Percentiles rank a stretch among this genome's conserved stretches.
Conservation (phyloP, 371 early-diverging fungal genomes). For the Mucor plumbeus region DNA sequence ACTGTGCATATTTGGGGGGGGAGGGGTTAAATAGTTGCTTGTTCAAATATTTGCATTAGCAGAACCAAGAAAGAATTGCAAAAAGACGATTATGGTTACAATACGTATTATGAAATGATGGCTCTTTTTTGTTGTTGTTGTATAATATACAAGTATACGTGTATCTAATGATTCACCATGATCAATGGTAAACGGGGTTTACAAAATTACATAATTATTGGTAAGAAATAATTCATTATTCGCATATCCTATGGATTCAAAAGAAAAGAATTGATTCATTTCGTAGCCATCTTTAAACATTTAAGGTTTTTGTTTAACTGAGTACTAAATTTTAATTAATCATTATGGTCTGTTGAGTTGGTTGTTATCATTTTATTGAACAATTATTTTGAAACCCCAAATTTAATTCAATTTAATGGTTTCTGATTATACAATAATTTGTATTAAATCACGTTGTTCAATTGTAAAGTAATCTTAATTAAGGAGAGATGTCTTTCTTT, state of each 20-base stretch:
- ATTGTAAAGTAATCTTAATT: not conserved
- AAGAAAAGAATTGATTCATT: not conserved
- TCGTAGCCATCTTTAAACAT: not conserved
- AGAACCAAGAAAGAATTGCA: not conserved
- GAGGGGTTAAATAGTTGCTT: not conserved
- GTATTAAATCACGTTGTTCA: not conserved
- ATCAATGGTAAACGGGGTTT: not conserved
- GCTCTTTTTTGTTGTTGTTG: no score
- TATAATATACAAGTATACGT: no score
- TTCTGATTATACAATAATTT: not conserved
- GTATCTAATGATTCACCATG: no score
- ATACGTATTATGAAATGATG: not conserved
- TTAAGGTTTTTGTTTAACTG: not conserved
- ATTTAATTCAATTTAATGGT: not conserved
- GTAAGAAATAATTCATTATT: not conserved
- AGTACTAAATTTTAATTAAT: not conserved
- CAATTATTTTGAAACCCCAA: not conserved
- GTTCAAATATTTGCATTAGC: not conserved
- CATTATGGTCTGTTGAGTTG: not conserved
- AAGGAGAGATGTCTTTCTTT: not conserved
- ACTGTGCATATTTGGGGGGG: not conserved
- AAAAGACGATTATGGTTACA: not conserved
- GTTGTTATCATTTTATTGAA: not conserved
- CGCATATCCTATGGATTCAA: not conserved
- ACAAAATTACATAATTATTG: not conserved